phyloP scores from a whole-genome alignment of 73 alveolate genomes.

The Effrenium voratum region DNA sequence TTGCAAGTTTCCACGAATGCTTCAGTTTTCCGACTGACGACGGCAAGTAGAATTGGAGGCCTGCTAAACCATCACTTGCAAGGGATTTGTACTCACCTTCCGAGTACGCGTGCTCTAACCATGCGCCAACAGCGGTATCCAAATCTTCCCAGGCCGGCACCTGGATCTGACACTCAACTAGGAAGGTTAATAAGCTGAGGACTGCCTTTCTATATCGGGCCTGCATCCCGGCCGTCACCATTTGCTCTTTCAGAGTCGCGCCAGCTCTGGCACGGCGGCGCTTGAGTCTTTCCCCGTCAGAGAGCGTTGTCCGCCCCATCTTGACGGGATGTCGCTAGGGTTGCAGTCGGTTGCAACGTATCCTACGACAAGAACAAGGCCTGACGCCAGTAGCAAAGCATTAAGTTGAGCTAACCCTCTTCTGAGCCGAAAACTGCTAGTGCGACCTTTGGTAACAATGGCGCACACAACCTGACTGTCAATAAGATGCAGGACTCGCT shows the following conservation, averaged over 20 bases:
- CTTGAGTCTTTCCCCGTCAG: neutral
- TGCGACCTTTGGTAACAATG: neutral
- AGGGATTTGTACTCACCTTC: neutral
- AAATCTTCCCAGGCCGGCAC: neutral
- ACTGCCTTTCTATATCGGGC: neutral
- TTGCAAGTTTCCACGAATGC: neutral
- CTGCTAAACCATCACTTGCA: neutral
- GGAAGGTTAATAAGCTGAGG: neutral
- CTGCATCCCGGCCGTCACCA: neutral
- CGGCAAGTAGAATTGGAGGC: neutral
- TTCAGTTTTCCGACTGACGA: neutral
- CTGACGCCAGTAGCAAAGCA: neutral
- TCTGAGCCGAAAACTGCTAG: neutral
- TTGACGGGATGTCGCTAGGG: constrained; percentile 5
- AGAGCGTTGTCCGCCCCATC: neutral
- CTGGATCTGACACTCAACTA: no score
- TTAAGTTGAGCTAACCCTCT: neutral
- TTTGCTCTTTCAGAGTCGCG: neutral
- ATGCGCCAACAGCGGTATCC: neutral
- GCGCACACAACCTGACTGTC: constrained; percentile 22
- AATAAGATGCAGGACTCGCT: neutral
- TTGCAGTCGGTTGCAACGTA: neutral
- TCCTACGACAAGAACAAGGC: neutral
- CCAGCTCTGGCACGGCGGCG: neutral
- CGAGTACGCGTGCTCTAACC: neutral